Evolutionary conservation across 169 alveolate species (phyloP).

Genomic region (Theileria annulata): DNA sequence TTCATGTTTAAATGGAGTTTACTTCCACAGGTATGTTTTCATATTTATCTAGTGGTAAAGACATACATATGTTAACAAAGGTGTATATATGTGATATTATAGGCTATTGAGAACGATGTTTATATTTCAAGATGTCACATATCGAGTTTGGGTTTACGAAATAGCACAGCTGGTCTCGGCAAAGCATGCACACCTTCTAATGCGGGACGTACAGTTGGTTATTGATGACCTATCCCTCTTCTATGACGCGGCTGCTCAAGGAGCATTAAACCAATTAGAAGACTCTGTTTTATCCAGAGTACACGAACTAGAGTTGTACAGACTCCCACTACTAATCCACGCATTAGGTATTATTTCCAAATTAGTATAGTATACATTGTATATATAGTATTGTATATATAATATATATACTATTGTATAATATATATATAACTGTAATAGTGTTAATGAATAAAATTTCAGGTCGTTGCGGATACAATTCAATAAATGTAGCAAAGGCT

Average conservation of each 20-base stretch:
- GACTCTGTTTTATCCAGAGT: constrained; percentile 65
- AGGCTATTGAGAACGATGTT: constrained; percentile 75
- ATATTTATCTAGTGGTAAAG: background rate
- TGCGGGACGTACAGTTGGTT: constrained; percentile 78
- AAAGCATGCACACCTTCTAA: constrained; percentile 71
- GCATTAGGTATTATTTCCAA: constrained; percentile 50
- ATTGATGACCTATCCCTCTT: constrained; percentile 76
- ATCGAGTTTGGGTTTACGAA: constrained; percentile 78
- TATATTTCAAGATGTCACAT: constrained; percentile 75
- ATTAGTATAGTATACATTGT: too few species aligned
- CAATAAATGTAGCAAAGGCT: constrained; percentile 63
- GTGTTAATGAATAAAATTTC: background rate
- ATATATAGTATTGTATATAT: too few species aligned
- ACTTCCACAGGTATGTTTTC: constrained; percentile 43
- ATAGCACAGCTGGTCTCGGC: constrained; percentile 69
- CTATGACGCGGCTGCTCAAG: constrained; percentile 76
- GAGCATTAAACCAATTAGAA: constrained; percentile 65
- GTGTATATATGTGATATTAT: background rate
- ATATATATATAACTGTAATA: background rate
- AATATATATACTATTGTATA: too few species aligned
- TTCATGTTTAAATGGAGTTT: constrained; percentile 65
- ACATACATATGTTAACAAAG: background rate
- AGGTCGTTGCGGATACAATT: constrained; percentile 75
- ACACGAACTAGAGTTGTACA: constrained; percentile 68
- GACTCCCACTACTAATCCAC: constrained; percentile 75